Percentiles rank a stretch among this genome's conserved stretches.
phyloP scores from a whole-genome alignment of 2,329 filamentous ascomycete species.

The Alternaria infectoria region DNA sequence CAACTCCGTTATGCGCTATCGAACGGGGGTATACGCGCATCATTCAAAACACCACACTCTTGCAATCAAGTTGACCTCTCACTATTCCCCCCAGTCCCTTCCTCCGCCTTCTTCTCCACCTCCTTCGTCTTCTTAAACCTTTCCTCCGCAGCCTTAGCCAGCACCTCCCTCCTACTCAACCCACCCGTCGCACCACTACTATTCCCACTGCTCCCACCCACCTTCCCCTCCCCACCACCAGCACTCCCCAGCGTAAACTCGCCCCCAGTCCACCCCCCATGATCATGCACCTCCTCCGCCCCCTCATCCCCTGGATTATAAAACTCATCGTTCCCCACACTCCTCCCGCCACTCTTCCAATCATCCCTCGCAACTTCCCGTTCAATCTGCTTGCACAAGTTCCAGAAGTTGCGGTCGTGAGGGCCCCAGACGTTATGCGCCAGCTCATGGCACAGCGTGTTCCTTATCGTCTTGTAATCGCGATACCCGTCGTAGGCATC shows the following conservation, averaged over 20 bases:
- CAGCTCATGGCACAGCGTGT: slow-evolving; percentile 92
- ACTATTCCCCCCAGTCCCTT: too few species aligned
- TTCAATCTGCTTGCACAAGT: slow-evolving; percentile 85
- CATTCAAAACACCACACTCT: too few species aligned
- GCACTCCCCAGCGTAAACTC: slow-evolving; percentile 46
- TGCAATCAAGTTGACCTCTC: too few species aligned
- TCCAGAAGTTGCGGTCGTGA: slow-evolving; percentile 90
- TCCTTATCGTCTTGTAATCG: slow-evolving; percentile 89
- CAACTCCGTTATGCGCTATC: too few species aligned
- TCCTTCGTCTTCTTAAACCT: slow-evolving; percentile 60
- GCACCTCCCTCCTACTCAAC: slow-evolving; percentile 74
- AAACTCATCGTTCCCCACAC: slow-evolving; percentile 42
- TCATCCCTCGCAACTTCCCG: slow-evolving; percentile 81
- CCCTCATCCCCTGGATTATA: slow-evolving; percentile 32
- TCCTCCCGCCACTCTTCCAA: slow-evolving; percentile 72
- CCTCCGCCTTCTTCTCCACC: slow-evolving; percentile 47
- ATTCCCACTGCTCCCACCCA: slow-evolving; percentile 30
- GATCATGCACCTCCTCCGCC: slow-evolving; percentile 42
- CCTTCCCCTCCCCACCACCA: slow-evolving; percentile 16
- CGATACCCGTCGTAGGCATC: slow-evolving; percentile 93
- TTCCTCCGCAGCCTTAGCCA: slow-evolving; percentile 77
- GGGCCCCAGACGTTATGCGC: slow-evolving; percentile 87
- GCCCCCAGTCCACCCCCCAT: slow-evolving; percentile 54
- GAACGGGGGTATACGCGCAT: too few species aligned
- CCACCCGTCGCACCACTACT: slow-evolving; percentile 44